These are phyloP conservation scores for Lactarius vividus DNA, from an alignment of 768 basidiomycete genomes.

Conservation along the genomic window DNA sequence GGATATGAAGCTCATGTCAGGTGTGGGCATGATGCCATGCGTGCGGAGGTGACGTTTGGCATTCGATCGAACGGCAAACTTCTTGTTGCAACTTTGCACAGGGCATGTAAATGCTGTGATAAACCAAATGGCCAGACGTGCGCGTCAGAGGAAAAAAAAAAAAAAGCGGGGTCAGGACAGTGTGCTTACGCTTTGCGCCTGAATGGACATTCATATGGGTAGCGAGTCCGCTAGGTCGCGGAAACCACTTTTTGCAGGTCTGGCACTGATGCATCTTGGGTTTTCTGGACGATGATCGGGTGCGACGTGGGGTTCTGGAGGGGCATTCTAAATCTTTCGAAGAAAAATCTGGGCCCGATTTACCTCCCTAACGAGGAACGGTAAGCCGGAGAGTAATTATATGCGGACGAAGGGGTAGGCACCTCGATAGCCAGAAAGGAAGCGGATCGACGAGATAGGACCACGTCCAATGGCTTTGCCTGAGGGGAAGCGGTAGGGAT, in stretches of 20 bases:
- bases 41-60: slow-evolving; percentile 77
- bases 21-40: slow-evolving; percentile 56
- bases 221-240: slow-evolving; percentile 49
- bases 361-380: slow-evolving; percentile 10
- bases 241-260: slow-evolving; percentile 46
- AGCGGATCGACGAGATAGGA: slow-evolving; percentile 14
- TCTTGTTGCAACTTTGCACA: slow-evolving; percentile 58
- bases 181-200: slow-evolving; percentile 47
- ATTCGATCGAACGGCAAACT: slow-evolving; percentile 77
- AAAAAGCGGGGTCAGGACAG: slow-evolving; percentile 9
- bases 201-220: slow-evolving; percentile 56
- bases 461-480: slow-evolving; percentile 6
- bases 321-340: slow-evolving; percentile 12
- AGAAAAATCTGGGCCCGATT: slow-evolving; percentile 1
- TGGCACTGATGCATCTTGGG: slow-evolving; percentile 51
- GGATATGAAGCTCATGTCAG: slow-evolving; percentile 46
- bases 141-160: not conserved
- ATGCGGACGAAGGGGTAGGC: not conserved
- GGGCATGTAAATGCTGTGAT: slow-evolving; percentile 46
- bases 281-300: slow-evolving; percentile 30
- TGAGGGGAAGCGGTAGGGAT: slow-evolving; percentile 11
- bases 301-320: slow-evolving; percentile 9
- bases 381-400: slow-evolving; percentile 2
- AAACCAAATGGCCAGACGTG: not conserved
- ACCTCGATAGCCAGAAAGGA: slow-evolving; percentile 22